These are phyloP conservation scores for Pyricularia grisea DNA, from an alignment of 2,329 filamentous ascomycete genomes.

Conservation along the genomic window DNA sequence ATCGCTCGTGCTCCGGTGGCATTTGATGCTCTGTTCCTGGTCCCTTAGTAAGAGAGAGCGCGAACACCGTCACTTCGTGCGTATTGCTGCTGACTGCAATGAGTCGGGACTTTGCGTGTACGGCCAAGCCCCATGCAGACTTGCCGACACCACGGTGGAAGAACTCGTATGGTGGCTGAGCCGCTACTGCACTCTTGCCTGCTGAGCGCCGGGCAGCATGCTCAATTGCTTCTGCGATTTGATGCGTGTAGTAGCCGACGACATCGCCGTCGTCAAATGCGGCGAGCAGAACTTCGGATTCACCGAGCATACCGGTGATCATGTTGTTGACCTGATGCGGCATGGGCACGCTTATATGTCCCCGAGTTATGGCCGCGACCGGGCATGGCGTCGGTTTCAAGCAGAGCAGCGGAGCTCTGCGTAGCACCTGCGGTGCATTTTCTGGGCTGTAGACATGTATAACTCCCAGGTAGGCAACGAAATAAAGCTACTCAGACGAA, in stretches of 20 bases:
- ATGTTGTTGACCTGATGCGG: constrained; percentile 63
- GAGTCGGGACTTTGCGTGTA: constrained; percentile 73
- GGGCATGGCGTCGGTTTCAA: constrained; percentile 33
- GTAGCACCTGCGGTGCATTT: constrained; percentile 38
- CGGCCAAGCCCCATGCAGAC: constrained; percentile 82
- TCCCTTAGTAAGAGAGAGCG: constrained; percentile 23
- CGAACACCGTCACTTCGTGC: constrained; percentile 42
- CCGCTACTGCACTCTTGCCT: neutral
- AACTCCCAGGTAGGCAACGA: constrained; percentile 45
- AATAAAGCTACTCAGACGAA: constrained; percentile 38
- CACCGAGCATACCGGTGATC: constrained; percentile 58
- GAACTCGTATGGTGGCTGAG: constrained; percentile 34
- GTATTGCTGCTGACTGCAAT: constrained; percentile 81
- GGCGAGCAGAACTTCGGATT: constrained; percentile 58
- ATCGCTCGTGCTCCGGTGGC: neutral
- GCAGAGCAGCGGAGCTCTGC: constrained; percentile 37
- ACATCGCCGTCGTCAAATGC: constrained; percentile 70
- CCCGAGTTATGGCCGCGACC: constrained; percentile 30
- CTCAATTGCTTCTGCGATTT: constrained; percentile 34
- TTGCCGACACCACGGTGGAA: constrained; percentile 66
- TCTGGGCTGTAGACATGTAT: constrained; percentile 48
- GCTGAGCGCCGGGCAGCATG: constrained; percentile 10
- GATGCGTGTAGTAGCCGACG: constrained; percentile 56
- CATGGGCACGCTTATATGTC: constrained; percentile 39
- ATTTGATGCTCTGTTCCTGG: neutral